Evolutionary conservation across 2,329 filamentous ascomycete species (phyloP), one percentile per base, ranked within the genome.

Genomic region (Neonectria coccinea): DNA sequence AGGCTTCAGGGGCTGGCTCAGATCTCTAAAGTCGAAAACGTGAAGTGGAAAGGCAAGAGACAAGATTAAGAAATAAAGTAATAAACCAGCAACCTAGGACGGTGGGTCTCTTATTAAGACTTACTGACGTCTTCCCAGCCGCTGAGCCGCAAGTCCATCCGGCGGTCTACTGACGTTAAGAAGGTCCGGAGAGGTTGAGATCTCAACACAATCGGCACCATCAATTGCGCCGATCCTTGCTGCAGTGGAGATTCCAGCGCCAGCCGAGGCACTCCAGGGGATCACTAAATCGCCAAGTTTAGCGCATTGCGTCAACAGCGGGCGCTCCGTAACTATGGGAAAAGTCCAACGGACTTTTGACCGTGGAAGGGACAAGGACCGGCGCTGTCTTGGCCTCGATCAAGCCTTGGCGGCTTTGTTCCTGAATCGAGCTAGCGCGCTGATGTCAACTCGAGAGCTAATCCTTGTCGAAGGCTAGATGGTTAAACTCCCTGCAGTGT

Each of bases 131-230:
- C 33, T 36, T 16, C 31, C 11, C 22, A 20, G 9, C 9, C 9
- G 14, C n/a, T n/a, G 59, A 62, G 52, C 59, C 59, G 59, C 60
- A 54, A n/a, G 29, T 45, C 31, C 31, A 7, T 31, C 16, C 14
- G 39, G 9, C 45, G 10, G 59, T 50, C 36, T 52, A 53, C 16
- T 9, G 45, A 18, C 47, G 10, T n/a, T 50, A n/a, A 45, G 25
- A n/a, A 31, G 12, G n/a, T 7, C 39, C 22, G 22, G 9, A 44
- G 47, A 58, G 39, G 60, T 63, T 63, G 60, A 55, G 55, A 44
- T 63, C 60, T 51, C 60, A 63, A 63, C 60, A 63, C 39, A 44
- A 63, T 63, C 55, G 42, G 50, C 25, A 36, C 31, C 47, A 63
- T 63, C 60, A 27, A 25, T 27, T 52, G 16, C 41, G n/a, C 53